phyloP scores from a whole-genome alignment of 495 filamentous ascomycete species.

The Trichodelitschia bisporula region DNA sequence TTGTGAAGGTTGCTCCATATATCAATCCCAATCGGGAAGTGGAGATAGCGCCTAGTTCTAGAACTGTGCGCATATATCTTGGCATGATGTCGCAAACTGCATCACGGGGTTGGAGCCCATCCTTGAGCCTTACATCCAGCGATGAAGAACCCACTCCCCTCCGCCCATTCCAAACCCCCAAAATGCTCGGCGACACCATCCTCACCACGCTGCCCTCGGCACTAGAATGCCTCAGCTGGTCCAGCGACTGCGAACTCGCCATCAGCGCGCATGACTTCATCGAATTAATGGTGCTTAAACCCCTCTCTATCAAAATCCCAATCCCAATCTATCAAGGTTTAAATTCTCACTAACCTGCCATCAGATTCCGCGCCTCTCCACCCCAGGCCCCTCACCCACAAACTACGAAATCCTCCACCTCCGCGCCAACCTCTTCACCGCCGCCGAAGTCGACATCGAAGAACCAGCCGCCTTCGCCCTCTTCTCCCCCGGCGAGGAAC shows the following conservation, averaged over 20 bases:
- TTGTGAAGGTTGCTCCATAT: too few relatives aligned
- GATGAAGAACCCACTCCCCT: too few relatives aligned
- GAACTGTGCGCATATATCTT: too few relatives aligned
- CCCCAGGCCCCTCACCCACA: background rate
- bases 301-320: background rate
- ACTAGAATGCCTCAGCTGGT: conserved; percentile 1
- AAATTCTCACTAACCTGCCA: background rate
- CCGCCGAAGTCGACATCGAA: background rate
- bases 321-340: too few relatives aligned
- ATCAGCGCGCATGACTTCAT: background rate
- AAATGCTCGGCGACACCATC: too few relatives aligned
- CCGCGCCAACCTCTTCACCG: background rate
- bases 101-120: too few relatives aligned
- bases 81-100: too few relatives aligned
- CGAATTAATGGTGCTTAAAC: background rate
- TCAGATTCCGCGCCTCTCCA: background rate
- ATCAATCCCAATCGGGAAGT: too few relatives aligned
- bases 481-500: background rate
- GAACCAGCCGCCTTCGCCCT: background rate
- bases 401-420: background rate
- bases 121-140: too few relatives aligned
- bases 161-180: too few relatives aligned
- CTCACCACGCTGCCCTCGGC: too few relatives aligned
- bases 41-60: too few relatives aligned
- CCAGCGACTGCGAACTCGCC: background rate